Percentiles rank a stretch among this genome's conserved stretches.
Conservation (phyloP, 75 land plant species). For the Pinus tabuliformis region DNA sequence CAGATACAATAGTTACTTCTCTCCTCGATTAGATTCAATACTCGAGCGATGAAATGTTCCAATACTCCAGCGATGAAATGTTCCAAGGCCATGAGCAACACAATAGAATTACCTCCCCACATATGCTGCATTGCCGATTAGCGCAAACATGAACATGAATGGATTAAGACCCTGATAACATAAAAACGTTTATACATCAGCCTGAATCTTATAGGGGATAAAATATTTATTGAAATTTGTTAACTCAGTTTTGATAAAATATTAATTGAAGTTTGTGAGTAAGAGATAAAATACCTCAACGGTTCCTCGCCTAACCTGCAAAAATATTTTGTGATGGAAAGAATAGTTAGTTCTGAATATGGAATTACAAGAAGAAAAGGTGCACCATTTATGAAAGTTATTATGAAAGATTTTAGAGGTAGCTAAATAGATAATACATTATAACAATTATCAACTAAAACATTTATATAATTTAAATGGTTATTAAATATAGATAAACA, state of each 20-base stretch:
- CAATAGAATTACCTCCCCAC: slow-evolving; percentile 61
- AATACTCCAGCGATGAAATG: too few relatives aligned
- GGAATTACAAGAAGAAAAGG: too few relatives aligned
- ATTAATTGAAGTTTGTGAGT: neutral
- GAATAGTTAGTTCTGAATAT: too few relatives aligned
- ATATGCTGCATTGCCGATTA: slow-evolving; percentile 77
- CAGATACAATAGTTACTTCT: too few relatives aligned
- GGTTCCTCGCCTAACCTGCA: slow-evolving; percentile 62
- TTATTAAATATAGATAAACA: too few relatives aligned
- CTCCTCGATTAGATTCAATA: too few relatives aligned
- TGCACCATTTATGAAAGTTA: too few relatives aligned
- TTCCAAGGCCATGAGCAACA: too few relatives aligned
- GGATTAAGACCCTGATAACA: slow-evolving; percentile 80
- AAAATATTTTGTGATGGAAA: neutral
- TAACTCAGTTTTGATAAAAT: too few relatives aligned
- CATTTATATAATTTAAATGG: too few relatives aligned
- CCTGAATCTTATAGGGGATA: neutral
- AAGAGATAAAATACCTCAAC: slow-evolving; percentile 43
- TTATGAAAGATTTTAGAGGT: too few relatives aligned
- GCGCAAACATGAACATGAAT: slow-evolving; percentile 84
- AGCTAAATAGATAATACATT: neutral
- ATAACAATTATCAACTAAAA: neutral
- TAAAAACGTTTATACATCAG: neutral
- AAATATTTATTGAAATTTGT: neutral
- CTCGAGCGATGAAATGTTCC: too few relatives aligned